Evolutionary conservation across 176 grass and related monocot species (phyloP), one percentile per base, ranked within the genome.

Genomic region (Hsuehochloa calcarea): DNA sequence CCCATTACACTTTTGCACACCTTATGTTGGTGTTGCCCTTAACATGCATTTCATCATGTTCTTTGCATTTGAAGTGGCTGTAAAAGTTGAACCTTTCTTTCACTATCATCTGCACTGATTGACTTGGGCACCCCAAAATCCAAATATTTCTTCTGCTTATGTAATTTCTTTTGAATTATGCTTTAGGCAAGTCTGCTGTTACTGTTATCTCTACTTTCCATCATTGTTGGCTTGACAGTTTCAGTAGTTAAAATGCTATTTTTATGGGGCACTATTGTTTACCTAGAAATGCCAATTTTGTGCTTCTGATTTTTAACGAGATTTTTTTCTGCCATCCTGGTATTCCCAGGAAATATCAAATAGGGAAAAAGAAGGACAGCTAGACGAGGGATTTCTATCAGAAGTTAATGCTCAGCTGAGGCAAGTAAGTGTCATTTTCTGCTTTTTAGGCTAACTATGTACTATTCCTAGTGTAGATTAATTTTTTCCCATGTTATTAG

Each of bases 401-500:
- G 96, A 99, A 88, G 96, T 99, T 87, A 99, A 86, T 88, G 93
- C 90, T 51, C 96, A 99, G 37, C 73, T 99, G 82, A 92, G 96
- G 71, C 96, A 99, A 80, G 93, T 96, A 77, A 84, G 84, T 89
- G 55, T 87, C 72, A 41, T 68, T 82, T 83, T 52, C 41, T 86
- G 55, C 47, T 4, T 70, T 81, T 8, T 61, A 20, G 38, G 10
- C 47, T 77, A 27, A 5, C 40, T 31, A 23, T 82, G 23, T 52
- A 25, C 69, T 61, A 31, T 70, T 63, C 34, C 3, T 45, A 19
- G n/a, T 2, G 0, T 40, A 34, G 4, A 51, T 70, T 82, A 31
- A 22, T 38, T 49, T 54, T 41, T 63, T 79, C 26, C 60, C 43
- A 70, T 78, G 29, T 49, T 19, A 73, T 64, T 26, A 65, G 23